Evolutionary conservation across 2,329 filamentous ascomycete genomes (phyloP).

Genomic region (Monosporascus sp.): DNA sequence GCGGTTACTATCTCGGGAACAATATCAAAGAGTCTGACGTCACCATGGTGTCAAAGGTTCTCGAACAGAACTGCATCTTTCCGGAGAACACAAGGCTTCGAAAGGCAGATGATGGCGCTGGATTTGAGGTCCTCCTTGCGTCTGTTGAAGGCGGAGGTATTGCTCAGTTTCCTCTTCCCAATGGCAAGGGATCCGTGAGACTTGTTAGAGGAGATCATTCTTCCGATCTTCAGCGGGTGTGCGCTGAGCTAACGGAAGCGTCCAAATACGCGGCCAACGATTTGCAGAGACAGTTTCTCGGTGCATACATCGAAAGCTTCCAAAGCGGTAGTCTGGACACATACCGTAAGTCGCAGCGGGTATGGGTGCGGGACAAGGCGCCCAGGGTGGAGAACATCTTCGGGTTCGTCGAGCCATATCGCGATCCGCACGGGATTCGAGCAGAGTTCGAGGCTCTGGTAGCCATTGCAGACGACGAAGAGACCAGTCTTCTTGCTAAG

Average conservation of each 20-base stretch:
- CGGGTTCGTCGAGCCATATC: constrained; percentile 60
- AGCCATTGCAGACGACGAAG: constrained; percentile 59
- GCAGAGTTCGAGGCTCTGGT: constrained; percentile 58
- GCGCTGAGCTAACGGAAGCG: constrained; percentile 41
- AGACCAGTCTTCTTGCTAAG: constrained; percentile 54
- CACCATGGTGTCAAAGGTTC: constrained; percentile 42
- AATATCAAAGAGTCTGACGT: constrained; percentile 49
- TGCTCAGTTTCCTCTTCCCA: constrained; percentile 3
- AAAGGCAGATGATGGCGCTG: constrained; percentile 28
- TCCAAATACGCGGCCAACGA: constrained; percentile 46
- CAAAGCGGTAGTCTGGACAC: constrained; percentile 48
- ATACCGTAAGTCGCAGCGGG: constrained; percentile 50
- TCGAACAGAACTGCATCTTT: constrained; percentile 45
- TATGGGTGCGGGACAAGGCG: constrained; percentile 55
- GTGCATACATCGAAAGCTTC: constrained; percentile 51
- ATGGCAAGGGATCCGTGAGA: constrained; percentile 34
- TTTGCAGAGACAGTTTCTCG: constrained; percentile 45
- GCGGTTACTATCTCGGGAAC: constrained; percentile 51
- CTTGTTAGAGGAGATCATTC: constrained; percentile 50
- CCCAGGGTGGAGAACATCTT: constrained; percentile 55
- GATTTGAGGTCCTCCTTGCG: constrained; percentile 43
- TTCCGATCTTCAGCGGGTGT: constrained; percentile 45
- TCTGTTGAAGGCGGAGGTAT: constrained; percentile 18
- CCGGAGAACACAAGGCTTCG: constrained; percentile 55
- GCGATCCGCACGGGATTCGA: constrained; percentile 54